Evolutionary conservation across 1,284 basidiomycete genomes (phyloP).

Genomic region (Apiotrichum siamense): DNA sequence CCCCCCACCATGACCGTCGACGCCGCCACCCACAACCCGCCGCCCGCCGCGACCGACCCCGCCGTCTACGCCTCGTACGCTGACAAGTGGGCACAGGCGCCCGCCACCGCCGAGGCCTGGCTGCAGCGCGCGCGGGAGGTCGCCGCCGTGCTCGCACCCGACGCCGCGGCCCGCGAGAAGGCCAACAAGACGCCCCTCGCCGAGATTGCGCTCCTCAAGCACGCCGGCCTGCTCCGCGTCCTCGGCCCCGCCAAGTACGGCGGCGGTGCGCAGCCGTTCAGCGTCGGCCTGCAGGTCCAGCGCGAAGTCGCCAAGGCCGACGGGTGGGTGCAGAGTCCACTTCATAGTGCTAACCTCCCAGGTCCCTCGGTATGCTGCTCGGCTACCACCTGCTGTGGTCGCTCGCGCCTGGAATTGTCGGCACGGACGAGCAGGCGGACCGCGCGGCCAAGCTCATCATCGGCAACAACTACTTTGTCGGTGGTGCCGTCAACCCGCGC

Average conservation of each 20-base stretch:
- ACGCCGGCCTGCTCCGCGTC: constrained; percentile 6
- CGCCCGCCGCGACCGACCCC: constrained; percentile 5
- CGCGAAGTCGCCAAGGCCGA: constrained; percentile 9
- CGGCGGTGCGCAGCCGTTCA: constrained; percentile 6
- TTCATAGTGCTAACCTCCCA: not conserved
- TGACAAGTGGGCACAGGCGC: not conserved
- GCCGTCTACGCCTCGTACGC: constrained; percentile 6
- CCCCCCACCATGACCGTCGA: not conserved
- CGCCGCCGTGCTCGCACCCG: not conserved
- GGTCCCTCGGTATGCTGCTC: constrained; percentile 7
- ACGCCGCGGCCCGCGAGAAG: constrained; percentile 4
- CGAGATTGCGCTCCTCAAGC: constrained; percentile 10
- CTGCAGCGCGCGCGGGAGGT: constrained; percentile 7
- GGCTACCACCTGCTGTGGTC: constrained; percentile 10
- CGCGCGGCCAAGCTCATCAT: constrained; percentile 1
- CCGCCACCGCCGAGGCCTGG: constrained; percentile 1
- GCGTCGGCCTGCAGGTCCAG: not conserved
- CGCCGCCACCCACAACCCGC: not conserved
- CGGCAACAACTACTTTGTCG: constrained; percentile 24
- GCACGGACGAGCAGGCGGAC: constrained; percentile 1
- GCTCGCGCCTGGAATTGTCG: constrained; percentile 2
- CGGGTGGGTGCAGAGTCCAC: not conserved
- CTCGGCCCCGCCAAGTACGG: constrained; percentile 3
- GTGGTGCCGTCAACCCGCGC: constrained; percentile 43
- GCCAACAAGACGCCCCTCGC: constrained; percentile 8